Base-by-base conservation (phyloP, 2,329 filamentous ascomycete genomes). In the Penicillium sp. region DNA sequence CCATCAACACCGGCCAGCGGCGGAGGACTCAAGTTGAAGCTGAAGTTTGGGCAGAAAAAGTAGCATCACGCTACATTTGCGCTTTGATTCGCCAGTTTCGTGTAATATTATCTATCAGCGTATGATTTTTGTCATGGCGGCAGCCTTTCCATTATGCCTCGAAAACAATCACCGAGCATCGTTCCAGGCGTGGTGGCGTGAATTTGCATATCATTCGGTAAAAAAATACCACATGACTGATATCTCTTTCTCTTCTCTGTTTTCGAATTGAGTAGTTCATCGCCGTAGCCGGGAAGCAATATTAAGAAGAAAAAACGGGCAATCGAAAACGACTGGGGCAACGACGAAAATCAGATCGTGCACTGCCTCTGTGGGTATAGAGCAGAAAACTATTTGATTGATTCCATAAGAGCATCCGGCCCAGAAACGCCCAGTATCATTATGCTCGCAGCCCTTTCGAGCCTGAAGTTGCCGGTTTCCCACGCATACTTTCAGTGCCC, bases 21-120 rank as follows among this genome's bases (percentile, higher is more conserved):
- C 25, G 63, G 67, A 13, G 66, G 67, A 32, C 53, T 73, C 42
- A 74, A 73, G 53, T 55, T 74, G 13, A 74, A 73, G 56, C 54
- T 72, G 44, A 72, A 69, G 47, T 58, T 71, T 43, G 65, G 63
- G 44, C 57, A 61, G 39, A 61, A 64, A 37, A 65, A 67, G 60
- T 67, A 32, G 50, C 48, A 24, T 37, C 11, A 36, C 7, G 4
- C 6, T 12, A 26, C 18, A 13, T 27, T 25, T 47, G 39, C 42
- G 47, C n/a, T 38, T 47, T 47, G 37, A 13, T 43, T 29, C 43
- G 37, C 48, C 34, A 46, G 46, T 56, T 9, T 35, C 34, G 48
- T 61, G 55, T 54, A 55, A 48, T 55, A 32, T 45, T 50, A 39
- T 54, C 53, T 52, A 7, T n/a, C 8, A 26, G 13, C 29, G 13